Evolutionary conservation across 2,329 filamentous ascomycete genomes (phyloP).

Genomic region (Colletotrichum sp.): DNA sequence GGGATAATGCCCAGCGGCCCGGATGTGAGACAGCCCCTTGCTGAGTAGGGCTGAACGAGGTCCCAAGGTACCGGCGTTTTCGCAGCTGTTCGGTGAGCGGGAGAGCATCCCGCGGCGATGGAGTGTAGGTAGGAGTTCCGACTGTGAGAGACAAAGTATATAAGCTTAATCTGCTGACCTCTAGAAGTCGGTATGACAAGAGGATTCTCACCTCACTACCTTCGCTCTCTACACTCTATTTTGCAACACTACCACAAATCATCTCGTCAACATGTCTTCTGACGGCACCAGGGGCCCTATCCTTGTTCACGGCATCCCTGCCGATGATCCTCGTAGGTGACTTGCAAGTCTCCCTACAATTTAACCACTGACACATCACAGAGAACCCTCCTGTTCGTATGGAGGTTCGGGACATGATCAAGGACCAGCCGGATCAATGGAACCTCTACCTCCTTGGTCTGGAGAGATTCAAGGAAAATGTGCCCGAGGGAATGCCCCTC

Average conservation of each 20-base stretch:
- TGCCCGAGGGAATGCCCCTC: not conserved
- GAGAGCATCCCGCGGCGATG: not conserved
- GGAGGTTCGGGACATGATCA: constrained; percentile 18
- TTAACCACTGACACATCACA: not conserved
- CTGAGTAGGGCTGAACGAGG: not conserved
- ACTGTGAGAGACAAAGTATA: not conserved
- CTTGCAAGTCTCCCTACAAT: too few species aligned
- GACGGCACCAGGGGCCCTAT: constrained; percentile 9
- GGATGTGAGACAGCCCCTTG: not conserved
- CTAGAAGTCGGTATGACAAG: not conserved
- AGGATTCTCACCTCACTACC: not conserved
- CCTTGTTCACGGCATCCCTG: not conserved
- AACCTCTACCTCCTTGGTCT: constrained; percentile 13
- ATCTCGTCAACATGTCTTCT: not conserved
- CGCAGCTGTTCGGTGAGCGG: not conserved
- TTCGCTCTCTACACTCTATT: not conserved
- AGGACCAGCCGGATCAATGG: constrained; percentile 12
- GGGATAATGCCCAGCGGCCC: not conserved
- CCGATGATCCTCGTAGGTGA: not conserved
- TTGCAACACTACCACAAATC: not conserved
- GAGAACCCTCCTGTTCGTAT: constrained; percentile 5
- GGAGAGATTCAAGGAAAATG: constrained; percentile 12
- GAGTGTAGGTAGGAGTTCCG: not conserved
- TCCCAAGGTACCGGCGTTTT: not conserved
- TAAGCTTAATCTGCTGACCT: not conserved